Conservation (phyloP, 257 asterid genomes). For the Solanum piurae region DNA sequence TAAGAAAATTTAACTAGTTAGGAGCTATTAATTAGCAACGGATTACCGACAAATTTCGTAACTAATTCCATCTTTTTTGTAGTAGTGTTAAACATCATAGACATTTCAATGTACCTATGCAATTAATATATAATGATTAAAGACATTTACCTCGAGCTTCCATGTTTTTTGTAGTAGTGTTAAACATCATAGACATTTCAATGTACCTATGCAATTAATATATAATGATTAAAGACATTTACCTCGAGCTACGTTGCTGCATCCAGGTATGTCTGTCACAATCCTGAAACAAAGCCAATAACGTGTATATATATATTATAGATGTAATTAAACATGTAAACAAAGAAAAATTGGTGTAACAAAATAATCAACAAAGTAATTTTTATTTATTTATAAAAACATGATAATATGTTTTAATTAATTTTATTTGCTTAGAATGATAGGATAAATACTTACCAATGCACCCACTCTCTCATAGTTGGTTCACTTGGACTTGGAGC, state of each 20-base stretch:
- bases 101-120: slow-evolving; percentile 14
- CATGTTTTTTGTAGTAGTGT: no score
- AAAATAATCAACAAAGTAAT: neutral
- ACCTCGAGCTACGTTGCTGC: slow-evolving; percentile 42
- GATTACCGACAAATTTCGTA: no score
- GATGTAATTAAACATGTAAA: neutral
- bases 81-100: no score
- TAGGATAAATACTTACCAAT: slow-evolving; percentile 27
- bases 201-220: no score
- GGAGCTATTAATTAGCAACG: no score
- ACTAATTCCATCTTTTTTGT: neutral
- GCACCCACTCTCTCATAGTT: slow-evolving; percentile 49
- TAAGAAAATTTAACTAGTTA: no score
- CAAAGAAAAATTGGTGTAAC: neutral
- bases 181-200: no score
- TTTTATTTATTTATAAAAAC: neutral
- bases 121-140: no score
- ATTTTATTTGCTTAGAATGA: neutral
- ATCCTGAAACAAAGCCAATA: slow-evolving; percentile 29
- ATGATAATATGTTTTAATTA: neutral
- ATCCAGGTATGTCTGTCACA: slow-evolving; percentile 67
- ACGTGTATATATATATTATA: no score
- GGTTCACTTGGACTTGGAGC: slow-evolving; percentile 88
- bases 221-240: no score
- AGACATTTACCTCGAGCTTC: slow-evolving; percentile 28